Percentiles rank a stretch among this genome's conserved stretches.
Evolutionary conservation across 2,329 filamentous ascomycete genomes (phyloP).

Genomic region (Rhynchosporium graminicola): DNA sequence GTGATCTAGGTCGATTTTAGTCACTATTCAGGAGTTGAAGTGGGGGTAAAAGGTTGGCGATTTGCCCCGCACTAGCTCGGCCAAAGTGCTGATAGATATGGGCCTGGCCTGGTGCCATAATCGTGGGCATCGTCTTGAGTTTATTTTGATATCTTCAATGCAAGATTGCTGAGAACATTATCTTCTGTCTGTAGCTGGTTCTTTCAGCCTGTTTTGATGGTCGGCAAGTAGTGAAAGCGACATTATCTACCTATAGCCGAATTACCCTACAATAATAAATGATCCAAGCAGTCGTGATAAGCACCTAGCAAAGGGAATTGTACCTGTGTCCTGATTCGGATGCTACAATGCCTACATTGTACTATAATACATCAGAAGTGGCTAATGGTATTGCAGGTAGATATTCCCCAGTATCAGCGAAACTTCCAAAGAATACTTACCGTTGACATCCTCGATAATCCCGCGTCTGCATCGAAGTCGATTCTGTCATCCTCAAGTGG

Average conservation of each 20-base stretch:
- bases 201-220: too few relatives aligned
- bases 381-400: background rate
- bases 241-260: too few relatives aligned
- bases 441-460: background rate
- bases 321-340: background rate
- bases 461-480: background rate
- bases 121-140: too few relatives aligned
- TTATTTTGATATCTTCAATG: too few relatives aligned
- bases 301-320: background rate
- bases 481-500: background rate
- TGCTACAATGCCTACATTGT: background rate
- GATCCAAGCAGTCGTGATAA: too few relatives aligned
- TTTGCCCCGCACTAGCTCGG: constrained; percentile 8
- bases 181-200: too few relatives aligned
- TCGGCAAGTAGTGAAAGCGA: too few relatives aligned
- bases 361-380: background rate
- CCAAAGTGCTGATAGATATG: background rate
- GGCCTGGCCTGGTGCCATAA: too few relatives aligned
- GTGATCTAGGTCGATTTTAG: background rate
- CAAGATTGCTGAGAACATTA: too few relatives aligned
- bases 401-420: background rate
- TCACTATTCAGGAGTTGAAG: background rate
- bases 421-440: too few relatives aligned
- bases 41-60: background rate
- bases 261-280: too few relatives aligned